A percentile compares a stretch with the other conserved stretches of the same genome.
phyloP scores from a whole-genome alignment of 139 green algal genomes.

The Volvox reticuliferus region DNA sequence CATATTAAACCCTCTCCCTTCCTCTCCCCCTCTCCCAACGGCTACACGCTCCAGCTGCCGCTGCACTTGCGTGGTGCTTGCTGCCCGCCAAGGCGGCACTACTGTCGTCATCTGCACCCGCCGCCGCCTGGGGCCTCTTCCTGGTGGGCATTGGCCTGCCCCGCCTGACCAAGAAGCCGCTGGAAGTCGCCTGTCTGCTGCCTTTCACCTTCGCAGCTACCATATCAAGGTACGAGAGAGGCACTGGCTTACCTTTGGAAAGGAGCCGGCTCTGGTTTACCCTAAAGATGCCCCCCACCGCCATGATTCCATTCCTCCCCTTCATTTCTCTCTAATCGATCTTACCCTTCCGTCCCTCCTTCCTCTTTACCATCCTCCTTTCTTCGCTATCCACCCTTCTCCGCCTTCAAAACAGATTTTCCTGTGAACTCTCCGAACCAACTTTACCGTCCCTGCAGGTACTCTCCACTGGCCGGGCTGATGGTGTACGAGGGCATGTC shows the following conservation, averaged over 20 bases:
- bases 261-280: too few relatives aligned
- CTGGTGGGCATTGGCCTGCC: conserved; percentile 72
- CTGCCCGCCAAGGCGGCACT: conserved; percentile 44
- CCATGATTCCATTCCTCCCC: too few relatives aligned
- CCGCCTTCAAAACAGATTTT: neutral
- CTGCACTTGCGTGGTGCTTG: conserved; percentile 35
- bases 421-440: neutral
- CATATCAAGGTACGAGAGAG: conserved; percentile 62
- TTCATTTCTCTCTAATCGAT: too few relatives aligned
- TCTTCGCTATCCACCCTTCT: too few relatives aligned
- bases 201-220: conserved; percentile 73
- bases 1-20: neutral
- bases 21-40: neutral
- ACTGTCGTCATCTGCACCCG: conserved; percentile 26
- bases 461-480: conserved; percentile 27
- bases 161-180: conserved; percentile 57
- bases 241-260: neutral
- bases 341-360: too few relatives aligned
- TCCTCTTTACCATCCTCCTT: too few relatives aligned
- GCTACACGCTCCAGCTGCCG: conserved; percentile 20
- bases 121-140: conserved; percentile 57
- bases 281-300: too few relatives aligned
- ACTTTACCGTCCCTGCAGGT: conserved; percentile 7
- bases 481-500: neutral
- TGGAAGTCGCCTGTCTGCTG: conserved; percentile 71